A percentile compares a stretch with the other conserved stretches of the same genome.
Evolutionary conservation across 2,329 filamentous ascomycete species (phyloP).

Genomic region (Apiospora hydei): DNA sequence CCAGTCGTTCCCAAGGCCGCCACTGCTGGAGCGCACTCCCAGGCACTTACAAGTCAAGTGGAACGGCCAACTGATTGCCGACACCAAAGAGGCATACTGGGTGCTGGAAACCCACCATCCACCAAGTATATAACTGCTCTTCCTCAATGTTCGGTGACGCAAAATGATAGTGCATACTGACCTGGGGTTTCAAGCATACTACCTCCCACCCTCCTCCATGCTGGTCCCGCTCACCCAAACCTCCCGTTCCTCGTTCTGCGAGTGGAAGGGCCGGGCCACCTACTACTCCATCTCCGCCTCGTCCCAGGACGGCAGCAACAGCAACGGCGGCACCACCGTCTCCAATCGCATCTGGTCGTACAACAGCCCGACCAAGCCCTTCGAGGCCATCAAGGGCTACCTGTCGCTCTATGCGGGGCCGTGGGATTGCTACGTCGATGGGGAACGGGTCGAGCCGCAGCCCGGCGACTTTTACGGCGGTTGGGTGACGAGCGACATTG

Average conservation of each 20-base stretch:
- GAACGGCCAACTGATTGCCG: constrained; percentile 61
- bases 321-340: constrained; percentile 44
- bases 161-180: no score
- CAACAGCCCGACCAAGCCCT: constrained; percentile 58
- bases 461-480: constrained; percentile 70
- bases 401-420: constrained; percentile 67
- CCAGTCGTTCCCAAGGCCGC: constrained; percentile 65
- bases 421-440: constrained; percentile 69
- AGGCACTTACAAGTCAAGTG: constrained; percentile 65
- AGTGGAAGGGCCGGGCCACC: constrained; percentile 68
- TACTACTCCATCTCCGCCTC: constrained; percentile 57
- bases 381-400: constrained; percentile 61
- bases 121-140: constrained; percentile 51
- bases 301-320: constrained; percentile 34
- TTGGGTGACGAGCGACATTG: constrained; percentile 68
- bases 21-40: constrained; percentile 59
- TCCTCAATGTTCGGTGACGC: no score
- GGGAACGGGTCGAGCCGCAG: constrained; percentile 65
- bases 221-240: constrained; percentile 55
- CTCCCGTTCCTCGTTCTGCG: constrained; percentile 56
- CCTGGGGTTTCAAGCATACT: constrained; percentile 51
- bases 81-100: constrained; percentile 67
- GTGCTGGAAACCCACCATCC: constrained; percentile 69
- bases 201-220: constrained; percentile 60
- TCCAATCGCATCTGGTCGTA: constrained; percentile 66